Evolutionary conservation across 2,329 filamentous ascomycete species (phyloP).

Genomic region (Stemphylium beticola): DNA sequence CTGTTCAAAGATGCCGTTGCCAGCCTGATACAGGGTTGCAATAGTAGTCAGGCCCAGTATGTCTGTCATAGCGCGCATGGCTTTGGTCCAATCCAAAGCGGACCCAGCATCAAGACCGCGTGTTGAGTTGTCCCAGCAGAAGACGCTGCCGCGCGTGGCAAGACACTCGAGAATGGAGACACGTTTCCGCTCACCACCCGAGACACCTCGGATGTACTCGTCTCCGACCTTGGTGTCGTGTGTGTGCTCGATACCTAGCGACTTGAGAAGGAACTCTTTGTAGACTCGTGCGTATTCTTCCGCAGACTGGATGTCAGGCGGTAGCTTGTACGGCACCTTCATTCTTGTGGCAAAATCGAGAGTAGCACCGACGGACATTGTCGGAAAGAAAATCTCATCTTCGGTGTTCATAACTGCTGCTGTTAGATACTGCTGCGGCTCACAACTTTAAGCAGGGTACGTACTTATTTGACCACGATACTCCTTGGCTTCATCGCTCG

Average conservation of each 20-base stretch:
- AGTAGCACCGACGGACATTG: slow-evolving; percentile 84
- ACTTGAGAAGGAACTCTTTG: slow-evolving; percentile 60
- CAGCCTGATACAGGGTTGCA: slow-evolving; percentile 64
- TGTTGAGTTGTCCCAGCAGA: slow-evolving; percentile 55
- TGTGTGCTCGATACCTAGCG: slow-evolving; percentile 56
- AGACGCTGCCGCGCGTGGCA: slow-evolving; percentile 63
- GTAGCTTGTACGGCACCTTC: slow-evolving; percentile 60
- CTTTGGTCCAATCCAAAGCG: slow-evolving; percentile 62
- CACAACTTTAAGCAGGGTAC: neutral
- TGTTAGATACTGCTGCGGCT: neutral
- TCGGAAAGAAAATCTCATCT: slow-evolving; percentile 77
- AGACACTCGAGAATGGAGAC: slow-evolving; percentile 71
- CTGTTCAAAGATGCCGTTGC: slow-evolving; percentile 59
- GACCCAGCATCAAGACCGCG: slow-evolving; percentile 47
- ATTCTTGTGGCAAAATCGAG: slow-evolving; percentile 64
- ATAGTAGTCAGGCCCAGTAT: slow-evolving; percentile 57
- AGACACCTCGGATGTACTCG: slow-evolving; percentile 69
- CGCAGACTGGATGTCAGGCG: slow-evolving; percentile 49
- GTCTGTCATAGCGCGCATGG: slow-evolving; percentile 58
- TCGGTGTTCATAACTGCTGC: slow-evolving; percentile 69
- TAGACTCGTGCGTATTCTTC: slow-evolving; percentile 56
- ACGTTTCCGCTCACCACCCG: slow-evolving; percentile 71
- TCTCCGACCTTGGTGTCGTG: slow-evolving; percentile 71
- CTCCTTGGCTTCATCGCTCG: slow-evolving; percentile 72
- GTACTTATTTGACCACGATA: slow-evolving; percentile 77